Evolutionary conservation across 345 rosid genomes (phyloP).

Genomic region (Hevea brasiliensis): DNA sequence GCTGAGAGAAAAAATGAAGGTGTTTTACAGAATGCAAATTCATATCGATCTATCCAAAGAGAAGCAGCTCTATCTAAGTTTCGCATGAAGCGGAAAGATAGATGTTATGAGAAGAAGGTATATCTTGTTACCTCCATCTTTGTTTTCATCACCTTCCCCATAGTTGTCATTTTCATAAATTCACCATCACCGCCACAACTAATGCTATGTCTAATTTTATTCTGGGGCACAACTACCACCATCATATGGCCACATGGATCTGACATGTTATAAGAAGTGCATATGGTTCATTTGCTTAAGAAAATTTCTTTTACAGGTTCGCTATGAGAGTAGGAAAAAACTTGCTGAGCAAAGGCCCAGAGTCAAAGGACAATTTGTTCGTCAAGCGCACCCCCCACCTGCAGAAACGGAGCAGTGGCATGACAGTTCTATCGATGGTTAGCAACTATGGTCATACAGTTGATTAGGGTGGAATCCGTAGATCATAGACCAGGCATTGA

Average conservation of each 20-base stretch:
- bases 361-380: conserved; percentile 75
- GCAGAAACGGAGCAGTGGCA: conserved; percentile 29
- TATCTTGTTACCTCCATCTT: neutral
- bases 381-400: conserved; percentile 35
- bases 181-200: neutral
- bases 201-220: neutral
- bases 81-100: conserved; percentile 89
- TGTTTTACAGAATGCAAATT: conserved; percentile 36
- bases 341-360: conserved; percentile 79
- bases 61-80: conserved; percentile 89
- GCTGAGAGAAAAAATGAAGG: conserved; percentile 54
- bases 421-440: conserved; percentile 17
- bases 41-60: conserved; percentile 56
- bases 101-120: conserved; percentile 96
- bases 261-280: neutral
- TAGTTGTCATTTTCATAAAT: neutral
- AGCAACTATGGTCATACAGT: neutral
- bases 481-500: neutral
- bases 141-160: neutral
- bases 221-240: neutral
- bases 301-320: conserved; percentile 45
- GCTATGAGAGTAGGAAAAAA: conserved; percentile 72
- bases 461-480: conserved; percentile 2
- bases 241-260: neutral
- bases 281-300: neutral